phyloP scores from a whole-genome alignment of 2,329 filamentous ascomycete genomes.

The Leptodontidium sp. region DNA sequence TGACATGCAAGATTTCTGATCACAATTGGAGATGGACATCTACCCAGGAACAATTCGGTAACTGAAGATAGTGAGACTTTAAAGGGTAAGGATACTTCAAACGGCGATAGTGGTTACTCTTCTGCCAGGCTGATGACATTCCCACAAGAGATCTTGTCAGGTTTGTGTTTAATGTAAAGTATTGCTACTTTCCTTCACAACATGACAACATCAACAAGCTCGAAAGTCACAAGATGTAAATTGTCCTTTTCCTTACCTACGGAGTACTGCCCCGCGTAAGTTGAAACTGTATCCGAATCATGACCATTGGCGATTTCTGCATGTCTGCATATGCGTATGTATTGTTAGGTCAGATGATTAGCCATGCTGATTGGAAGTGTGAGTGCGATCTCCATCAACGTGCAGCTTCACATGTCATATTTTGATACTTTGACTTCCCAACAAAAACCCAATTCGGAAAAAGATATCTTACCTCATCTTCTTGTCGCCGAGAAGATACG shows the following conservation, averaged over 20 bases:
- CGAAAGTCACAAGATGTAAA: background rate
- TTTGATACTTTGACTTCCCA: background rate
- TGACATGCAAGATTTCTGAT: too few relatives aligned
- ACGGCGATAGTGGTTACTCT: too few relatives aligned
- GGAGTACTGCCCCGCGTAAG: background rate
- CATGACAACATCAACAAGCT: background rate
- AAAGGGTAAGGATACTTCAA: too few relatives aligned
- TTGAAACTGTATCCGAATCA: background rate
- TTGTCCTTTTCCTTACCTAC: background rate
- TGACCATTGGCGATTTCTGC: background rate
- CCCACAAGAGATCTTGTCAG: too few relatives aligned
- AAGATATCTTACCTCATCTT: background rate
- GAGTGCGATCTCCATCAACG: background rate
- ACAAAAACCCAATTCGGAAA: background rate
- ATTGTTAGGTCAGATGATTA: background rate
- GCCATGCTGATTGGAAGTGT: slow-evolving; percentile 2
- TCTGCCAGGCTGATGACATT: too few relatives aligned
- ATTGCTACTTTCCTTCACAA: too few relatives aligned
- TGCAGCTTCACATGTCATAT: slow-evolving; percentile 6
- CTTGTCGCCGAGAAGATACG: background rate
- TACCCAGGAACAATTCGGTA: too few relatives aligned
- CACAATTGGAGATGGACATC: too few relatives aligned
- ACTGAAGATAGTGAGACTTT: too few relatives aligned
- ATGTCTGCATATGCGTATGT: background rate
- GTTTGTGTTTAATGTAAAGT: too few relatives aligned